Base-by-base conservation (phyloP, 1,284 basidiomycete genomes). In the Melampsora occidentalis region DNA sequence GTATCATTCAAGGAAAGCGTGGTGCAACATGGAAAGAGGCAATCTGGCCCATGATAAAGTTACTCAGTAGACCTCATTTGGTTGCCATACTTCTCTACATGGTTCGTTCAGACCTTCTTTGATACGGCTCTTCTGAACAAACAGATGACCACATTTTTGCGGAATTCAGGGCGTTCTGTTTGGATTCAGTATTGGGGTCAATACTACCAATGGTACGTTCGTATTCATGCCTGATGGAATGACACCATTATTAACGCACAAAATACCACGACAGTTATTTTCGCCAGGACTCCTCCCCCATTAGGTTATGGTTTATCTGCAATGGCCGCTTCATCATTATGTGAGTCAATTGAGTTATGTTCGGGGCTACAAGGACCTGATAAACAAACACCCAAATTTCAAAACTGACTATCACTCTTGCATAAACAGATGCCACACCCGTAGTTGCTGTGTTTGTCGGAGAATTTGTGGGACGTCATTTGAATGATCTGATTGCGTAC, bases 111-210 rank as follows among this genome's bases (percentile, higher is more conserved):
- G 12, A 7, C n/a, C n/a, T n/a, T n/a, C n/a, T n/a, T n/a, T n/a
- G n/a, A n/a, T n/a, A n/a, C n/a, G n/a, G n/a, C n/a, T n/a, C n/a
- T n/a, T 9, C 39, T 12, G 39, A 42, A 42, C 12, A 5, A 12
- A 42, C 12, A 12, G 39, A 9, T 42, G 39, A 42, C 1, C 2
- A 9, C 2, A 12, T 42, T 12, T 42, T 6, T 42, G 12, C 10
- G 39, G 39, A 42, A 9, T 53, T 65, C 16, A 75, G 71, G 71
- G 71, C 9, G 33, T 73, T 20, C 86, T 12, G 3, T 90, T 91
- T 80, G 90, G 89, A 2, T 91, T 90, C 80, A 81, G 85, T 53
- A 89, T 91, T 73, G 90, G 90, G 48, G 87, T 91, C 75, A 91
- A 91, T 78, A 90, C 90, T 2, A 91, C 90, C 5, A 89, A 89